These are phyloP conservation scores for Apiospora malaysiana DNA, from an alignment of 2,329 filamentous ascomycete genomes.

Conservation along the genomic window DNA sequence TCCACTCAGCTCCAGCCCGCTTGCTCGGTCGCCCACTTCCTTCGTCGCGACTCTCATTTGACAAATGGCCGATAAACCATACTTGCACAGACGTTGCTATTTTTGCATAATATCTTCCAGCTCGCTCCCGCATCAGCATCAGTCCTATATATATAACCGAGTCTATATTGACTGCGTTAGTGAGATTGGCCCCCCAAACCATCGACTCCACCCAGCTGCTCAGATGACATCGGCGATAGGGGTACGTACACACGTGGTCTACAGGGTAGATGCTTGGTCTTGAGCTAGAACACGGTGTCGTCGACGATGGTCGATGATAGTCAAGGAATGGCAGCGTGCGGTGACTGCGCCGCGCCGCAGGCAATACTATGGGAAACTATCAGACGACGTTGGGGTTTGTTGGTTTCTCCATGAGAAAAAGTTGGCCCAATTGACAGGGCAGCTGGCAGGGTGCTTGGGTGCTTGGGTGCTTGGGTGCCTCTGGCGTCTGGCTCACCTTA, in stretches of 20 bases:
- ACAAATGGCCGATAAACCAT: neutral
- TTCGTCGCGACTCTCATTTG: neutral
- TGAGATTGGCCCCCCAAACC: neutral
- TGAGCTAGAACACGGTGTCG: neutral
- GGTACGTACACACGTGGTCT: neutral
- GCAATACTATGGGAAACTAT: neutral
- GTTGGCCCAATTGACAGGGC: neutral
- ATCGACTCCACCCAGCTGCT: neutral
- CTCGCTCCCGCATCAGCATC: neutral
- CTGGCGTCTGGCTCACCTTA: no score
- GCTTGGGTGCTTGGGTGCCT: neutral
- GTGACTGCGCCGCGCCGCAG: neutral
- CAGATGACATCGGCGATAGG: neutral
- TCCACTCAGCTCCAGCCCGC: conserved; percentile 10
- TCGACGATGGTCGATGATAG: neutral
- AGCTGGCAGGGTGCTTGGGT: neutral
- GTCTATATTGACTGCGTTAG: neutral
- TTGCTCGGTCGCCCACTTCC: no score
- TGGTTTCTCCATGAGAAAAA: neutral
- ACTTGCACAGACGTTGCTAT: neutral
- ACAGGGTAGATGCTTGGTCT: neutral
- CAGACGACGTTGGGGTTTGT: neutral
- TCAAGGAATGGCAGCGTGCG: neutral
- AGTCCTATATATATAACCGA: neutral
- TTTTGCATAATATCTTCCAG: neutral